A percentile compares a stretch with the other conserved stretches of the same genome.
These are phyloP conservation scores for Tylopilus subfusipes DNA, from an alignment of 768 basidiomycete genomes.

Conservation along the genomic window DNA sequence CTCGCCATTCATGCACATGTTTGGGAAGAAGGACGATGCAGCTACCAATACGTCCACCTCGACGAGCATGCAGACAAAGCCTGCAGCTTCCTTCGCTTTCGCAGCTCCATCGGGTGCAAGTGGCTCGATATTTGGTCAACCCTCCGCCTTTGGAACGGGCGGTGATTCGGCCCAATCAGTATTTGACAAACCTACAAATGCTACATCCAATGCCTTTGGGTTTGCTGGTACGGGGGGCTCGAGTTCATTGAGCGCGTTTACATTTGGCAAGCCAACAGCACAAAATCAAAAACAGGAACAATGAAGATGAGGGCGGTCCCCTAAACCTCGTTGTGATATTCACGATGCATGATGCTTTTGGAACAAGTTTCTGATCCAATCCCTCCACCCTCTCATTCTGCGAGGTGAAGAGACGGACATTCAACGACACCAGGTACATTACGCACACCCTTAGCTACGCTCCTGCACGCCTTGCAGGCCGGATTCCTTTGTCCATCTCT, in stretches of 20 bases:
- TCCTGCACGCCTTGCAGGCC: background rate
- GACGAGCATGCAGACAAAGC: slow-evolving; percentile 24
- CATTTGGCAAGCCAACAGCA: slow-evolving; percentile 26
- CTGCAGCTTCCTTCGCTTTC: slow-evolving; percentile 25
- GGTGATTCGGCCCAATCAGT: slow-evolving; percentile 5
- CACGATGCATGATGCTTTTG: background rate
- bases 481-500: background rate
- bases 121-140: slow-evolving; percentile 12
- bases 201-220: slow-evolving; percentile 30
- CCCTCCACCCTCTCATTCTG: background rate
- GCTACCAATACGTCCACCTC: slow-evolving; percentile 1
- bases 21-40: slow-evolving; percentile 15
- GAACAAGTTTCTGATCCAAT: background rate
- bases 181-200: slow-evolving; percentile 19
- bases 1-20: slow-evolving; percentile 13
- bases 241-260: slow-evolving; percentile 13
- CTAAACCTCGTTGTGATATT: background rate
- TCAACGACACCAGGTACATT: slow-evolving; percentile 14
- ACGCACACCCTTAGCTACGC: slow-evolving; percentile 7
- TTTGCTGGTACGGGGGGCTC: slow-evolving; percentile 26
- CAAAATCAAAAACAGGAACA: slow-evolving; percentile 36
- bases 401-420: background rate
- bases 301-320: slow-evolving; percentile 2
- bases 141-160: background rate
- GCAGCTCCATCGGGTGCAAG: slow-evolving; percentile 9